Conservation (phyloP, 306 rosid genomes). For the Pterocarpus santalinus region DNA sequence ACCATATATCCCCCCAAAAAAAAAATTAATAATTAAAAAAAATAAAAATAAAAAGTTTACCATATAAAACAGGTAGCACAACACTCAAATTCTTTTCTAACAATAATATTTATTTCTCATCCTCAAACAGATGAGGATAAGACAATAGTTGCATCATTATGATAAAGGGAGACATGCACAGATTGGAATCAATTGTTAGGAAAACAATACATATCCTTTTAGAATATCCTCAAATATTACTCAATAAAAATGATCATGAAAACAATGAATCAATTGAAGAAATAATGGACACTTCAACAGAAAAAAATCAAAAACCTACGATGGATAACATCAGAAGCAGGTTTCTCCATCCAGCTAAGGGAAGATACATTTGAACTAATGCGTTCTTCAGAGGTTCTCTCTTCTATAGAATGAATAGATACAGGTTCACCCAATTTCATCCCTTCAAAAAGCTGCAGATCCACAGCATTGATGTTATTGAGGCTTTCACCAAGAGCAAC, state of each 20-base stretch:
- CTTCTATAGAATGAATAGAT: conserved; percentile 63
- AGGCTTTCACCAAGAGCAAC: conserved; percentile 64
- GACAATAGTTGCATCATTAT: conserved; percentile 16
- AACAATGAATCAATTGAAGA: conserved; percentile 23
- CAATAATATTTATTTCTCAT: conserved; percentile 32
- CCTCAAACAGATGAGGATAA: conserved; percentile 16
- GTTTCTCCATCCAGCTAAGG: conserved; percentile 79
- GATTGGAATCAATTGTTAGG: neutral
- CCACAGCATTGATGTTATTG: conserved; percentile 49
- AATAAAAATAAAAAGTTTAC: neutral
- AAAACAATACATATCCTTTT: too few species aligned
- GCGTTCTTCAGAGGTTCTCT: conserved; percentile 55
- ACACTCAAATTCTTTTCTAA: conserved; percentile 28
- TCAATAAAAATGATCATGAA: too few species aligned
- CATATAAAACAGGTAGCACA: conserved; percentile 38
- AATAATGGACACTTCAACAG: conserved; percentile 25
- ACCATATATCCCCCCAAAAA: neutral
- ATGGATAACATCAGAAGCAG: conserved; percentile 73
- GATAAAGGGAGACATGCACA: conserved; percentile 30
- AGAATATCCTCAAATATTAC: too few species aligned
- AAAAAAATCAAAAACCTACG: conserved; percentile 66
- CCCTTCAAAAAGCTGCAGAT: conserved; percentile 59
- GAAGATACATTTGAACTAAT: conserved; percentile 67
- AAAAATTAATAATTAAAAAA: too few species aligned
- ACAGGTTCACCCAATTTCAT: conserved; percentile 70